A percentile compares a stretch with the other conserved stretches of the same genome.
Conservation (phyloP, 306 rosid genomes). For the Potentilla sterilis region DNA sequence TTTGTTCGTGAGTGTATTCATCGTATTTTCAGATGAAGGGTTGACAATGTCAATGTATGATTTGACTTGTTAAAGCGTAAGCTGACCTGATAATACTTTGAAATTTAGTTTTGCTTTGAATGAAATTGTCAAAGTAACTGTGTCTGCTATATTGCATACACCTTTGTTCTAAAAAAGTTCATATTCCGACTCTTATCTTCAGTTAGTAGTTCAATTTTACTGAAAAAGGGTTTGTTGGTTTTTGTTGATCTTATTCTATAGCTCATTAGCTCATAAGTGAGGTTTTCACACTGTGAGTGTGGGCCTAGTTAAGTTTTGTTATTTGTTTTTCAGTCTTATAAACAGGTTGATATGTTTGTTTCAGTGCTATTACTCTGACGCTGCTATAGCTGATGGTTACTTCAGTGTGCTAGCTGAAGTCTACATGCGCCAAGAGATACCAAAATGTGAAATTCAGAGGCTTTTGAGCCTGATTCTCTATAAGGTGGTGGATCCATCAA, state of each 20-base stretch:
- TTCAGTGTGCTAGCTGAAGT: slow-evolving; percentile 99
- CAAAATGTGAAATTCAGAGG: slow-evolving; percentile 96
- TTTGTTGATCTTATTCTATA: neutral
- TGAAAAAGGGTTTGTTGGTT: neutral
- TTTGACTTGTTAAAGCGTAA: neutral
- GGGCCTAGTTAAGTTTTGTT: slow-evolving; percentile 18
- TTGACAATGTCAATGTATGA: neutral
- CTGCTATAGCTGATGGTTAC: slow-evolving; percentile 99
- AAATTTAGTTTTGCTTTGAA: neutral
- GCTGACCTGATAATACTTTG: neutral
- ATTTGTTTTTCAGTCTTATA: neutral
- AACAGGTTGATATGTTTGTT: slow-evolving; percentile 22
- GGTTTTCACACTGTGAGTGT: neutral
- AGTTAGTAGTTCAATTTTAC: neutral
- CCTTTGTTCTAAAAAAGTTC: neutral
- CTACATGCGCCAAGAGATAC: slow-evolving; percentile 99
- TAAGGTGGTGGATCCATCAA: slow-evolving; percentile 98
- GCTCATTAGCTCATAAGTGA: neutral
- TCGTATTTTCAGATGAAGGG: neutral
- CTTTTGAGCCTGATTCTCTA: slow-evolving; percentile 93
- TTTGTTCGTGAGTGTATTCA: neutral
- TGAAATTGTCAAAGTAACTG: neutral
- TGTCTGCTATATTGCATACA: neutral
- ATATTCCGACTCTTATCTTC: neutral
- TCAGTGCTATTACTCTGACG: slow-evolving; percentile 94